These are phyloP conservation scores for Haematococcus lacustris DNA, from an alignment of 139 green algal genomes.

Conservation along the genomic window DNA sequence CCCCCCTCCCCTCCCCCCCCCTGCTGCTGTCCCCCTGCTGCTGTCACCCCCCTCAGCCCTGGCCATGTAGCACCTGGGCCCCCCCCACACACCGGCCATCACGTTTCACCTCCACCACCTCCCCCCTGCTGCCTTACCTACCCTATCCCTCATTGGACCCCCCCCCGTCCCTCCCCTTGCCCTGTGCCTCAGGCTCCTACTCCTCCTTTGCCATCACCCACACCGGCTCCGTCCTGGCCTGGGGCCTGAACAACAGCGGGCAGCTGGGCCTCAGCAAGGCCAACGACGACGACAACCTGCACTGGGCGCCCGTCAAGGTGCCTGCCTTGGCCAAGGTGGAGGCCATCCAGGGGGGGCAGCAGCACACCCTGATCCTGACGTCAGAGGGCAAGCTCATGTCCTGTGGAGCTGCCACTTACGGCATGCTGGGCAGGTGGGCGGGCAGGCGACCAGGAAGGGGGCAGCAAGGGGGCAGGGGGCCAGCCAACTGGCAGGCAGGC, in stretches of 20 bases:
- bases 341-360: conserved; percentile 59
- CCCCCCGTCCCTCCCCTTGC: too few relatives aligned
- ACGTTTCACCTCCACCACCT: too few relatives aligned
- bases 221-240: conserved; percentile 55
- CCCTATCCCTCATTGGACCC: too few relatives aligned
- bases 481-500: too few relatives aligned
- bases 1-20: too few relatives aligned
- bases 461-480: too few relatives aligned
- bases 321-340: conserved; percentile 24
- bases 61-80: too few relatives aligned
- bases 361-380: conserved; percentile 74
- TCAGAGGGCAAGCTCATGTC: conserved; percentile 50
- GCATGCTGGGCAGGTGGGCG: conserved; percentile 52
- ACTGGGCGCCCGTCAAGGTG: conserved; percentile 37
- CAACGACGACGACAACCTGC: conserved; percentile 12
- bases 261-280: conserved; percentile 61
- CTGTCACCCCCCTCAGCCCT: too few relatives aligned
- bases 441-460: neutral
- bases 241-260: conserved; percentile 87
- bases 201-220: conserved; percentile 55
- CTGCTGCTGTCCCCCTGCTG: too few relatives aligned
- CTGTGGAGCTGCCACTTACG: conserved; percentile 75
- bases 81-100: too few relatives aligned
- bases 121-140: too few relatives aligned
- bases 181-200: conserved; percentile 58